Evolutionary conservation across 2,329 filamentous ascomycete species (phyloP), one percentile per base, ranked within the genome.

Genomic region (Hymenoscyphus linearis): DNA sequence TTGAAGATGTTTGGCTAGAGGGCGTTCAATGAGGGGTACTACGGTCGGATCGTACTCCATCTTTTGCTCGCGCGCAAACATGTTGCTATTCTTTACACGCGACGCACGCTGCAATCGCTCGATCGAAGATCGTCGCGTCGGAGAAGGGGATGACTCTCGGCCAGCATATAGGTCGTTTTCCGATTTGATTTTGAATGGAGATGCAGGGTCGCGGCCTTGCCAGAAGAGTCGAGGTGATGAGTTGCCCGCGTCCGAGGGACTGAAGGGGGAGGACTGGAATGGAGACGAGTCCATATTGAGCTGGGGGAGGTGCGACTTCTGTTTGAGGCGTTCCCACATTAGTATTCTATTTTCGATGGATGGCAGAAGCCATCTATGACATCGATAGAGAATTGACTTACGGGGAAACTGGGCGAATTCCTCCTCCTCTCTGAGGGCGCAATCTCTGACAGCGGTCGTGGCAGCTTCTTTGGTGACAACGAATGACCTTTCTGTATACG

Each of bases 81-180:
- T 97, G 78, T 88, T 96, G 82, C 93, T 97, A 79, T 96, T 98
- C 82, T 93, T 96, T 71, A 99, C 95, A 63, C 95, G 89, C 60
- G 93, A 96, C 35, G 92, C 93, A 74, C 88, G 91, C 78, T 97
- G 96, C 62, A 99, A 82, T 72, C 93, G 93, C 82, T 99, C 95
- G 68, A 99, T 93, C 18, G 93, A 98, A 53, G 91, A 90, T 72
- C 93, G 88, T 71, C 91, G 89, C 61, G 85, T 87, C 25, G 90
- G 86, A 12, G 89, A 86, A 52, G 82, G 80, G 34, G 77, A 75
- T 57, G 85, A 81, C 61, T 81, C 80, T 64, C 83, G 80, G 66
- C 85, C 80, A 62, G 76, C 76, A 60, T 77, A 85, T 60, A 81
- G 74, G 54, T 78, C 81, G 76, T 96, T 96, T 76, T 97, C 93